Evolutionary conservation across 768 basidiomycete species (phyloP), one percentile per base, ranked within the genome.

Genomic region (Suillus plorans): DNA sequence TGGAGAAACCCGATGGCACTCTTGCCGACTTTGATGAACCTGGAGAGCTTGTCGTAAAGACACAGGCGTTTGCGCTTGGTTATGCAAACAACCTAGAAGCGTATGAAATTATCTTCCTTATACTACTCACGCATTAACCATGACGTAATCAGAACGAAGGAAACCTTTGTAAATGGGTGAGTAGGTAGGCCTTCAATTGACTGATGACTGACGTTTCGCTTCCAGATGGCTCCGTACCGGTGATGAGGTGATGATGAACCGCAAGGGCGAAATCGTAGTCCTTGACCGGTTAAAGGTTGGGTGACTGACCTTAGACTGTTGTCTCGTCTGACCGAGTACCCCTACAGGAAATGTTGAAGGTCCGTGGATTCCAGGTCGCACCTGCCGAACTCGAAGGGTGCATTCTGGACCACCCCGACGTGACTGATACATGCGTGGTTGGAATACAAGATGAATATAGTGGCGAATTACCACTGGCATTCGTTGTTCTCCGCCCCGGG

Each of bases 401-500:
- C 72, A 77, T 89, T 56, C 79, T 90, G 39, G 71, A 80, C 41
- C 88, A 89, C 69, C 80, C 82, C 10, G 85, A 86, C 64, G 88
- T 92, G 14, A 76, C 74, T 6, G 89, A 89, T 69, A 79, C 80
- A 1, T 88, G 89, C 67, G 86, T 90, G 10, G 87, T 92, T 8
- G 84, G 89, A 5, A 71, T 91, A 25, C 81, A 82, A 1, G 89
- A 92, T 69, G 90, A 92, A 28, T 91, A 89, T 72, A 89, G 83
- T 64, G 90, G 91, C 20, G 91, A 94, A 72, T 68, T 90, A 12
- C 91, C 92, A 0, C 70, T 90, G 61, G 91, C 91, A 9, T 92
- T 85, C 71, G 78, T 92, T 31, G 88, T 88, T 4, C 80, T 86
- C 20, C 77, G 77, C 52, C 69, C 73, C 3, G 78, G 78, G 20